Evolutionary conservation across 2,329 filamentous ascomycete genomes (phyloP), one percentile per base, ranked within the genome.

Genomic region (Escovopsis sp.): DNA sequence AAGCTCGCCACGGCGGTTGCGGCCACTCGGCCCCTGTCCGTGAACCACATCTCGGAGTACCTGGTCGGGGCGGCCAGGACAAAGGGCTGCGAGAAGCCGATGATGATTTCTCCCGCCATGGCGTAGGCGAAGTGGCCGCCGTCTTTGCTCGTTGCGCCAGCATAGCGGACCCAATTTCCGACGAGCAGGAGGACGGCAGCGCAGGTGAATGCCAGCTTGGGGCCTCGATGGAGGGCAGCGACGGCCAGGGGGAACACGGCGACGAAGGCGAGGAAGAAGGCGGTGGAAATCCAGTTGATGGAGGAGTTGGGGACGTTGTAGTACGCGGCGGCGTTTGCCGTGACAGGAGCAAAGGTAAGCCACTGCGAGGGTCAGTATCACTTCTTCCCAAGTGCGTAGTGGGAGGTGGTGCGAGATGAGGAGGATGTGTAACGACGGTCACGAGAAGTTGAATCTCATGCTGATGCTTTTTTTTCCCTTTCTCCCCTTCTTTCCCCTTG

Each of bases 31-130:
- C 88, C 89, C 10, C 70, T 67, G 53, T 83, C 80, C 2, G 85
- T 88, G 63, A 96, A 96, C 91, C 91, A 96, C 46, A 94, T 67
- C 58, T 95, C 88, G 43, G 85, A 91, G 62, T 94, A 98, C 47
- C 85, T 72, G 0, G 91, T 89, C 1, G 91, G 89, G 0, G 89
- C 86, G 6, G 82, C 79, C 9, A 96, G 75, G 11, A 94, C 85
- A 59, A 96, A 96, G 0, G 91, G 88, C 58, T 98, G 91, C 1
- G 86, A 80, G 34, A 95, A 70, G 1, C 89, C 91, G 41, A 84
- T 86, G 46, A 98, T 60, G 57, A 96, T 82, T 65, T 96, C 89
- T 4, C 89, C 89, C 51, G 93, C 80, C 82, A 96, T 85, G 47
- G 86, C 80, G 37, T 83, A 70, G 36, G 79, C 79, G 55, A 84